Evolutionary conservation across 345 rosid species (phyloP).

Genomic region (Ceriops decandra): DNA sequence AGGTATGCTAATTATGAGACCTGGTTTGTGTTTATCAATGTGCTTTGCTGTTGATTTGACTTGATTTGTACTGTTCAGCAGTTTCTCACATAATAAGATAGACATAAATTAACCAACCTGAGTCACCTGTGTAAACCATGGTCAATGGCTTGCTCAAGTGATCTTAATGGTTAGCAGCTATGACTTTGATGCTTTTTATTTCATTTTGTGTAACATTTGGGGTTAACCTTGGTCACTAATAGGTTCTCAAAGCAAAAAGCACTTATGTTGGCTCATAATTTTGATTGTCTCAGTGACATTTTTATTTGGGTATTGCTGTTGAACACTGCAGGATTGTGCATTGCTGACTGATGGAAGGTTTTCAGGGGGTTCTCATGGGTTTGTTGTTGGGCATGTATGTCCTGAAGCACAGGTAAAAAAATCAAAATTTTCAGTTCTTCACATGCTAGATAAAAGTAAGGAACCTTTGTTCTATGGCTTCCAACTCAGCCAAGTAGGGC

Average conservation of each 20-base stretch:
- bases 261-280: neutral
- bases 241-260: neutral
- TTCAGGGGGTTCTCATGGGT: conserved; percentile 98
- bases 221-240: neutral
- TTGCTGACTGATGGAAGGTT: conserved; percentile 93
- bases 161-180: neutral
- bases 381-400: conserved; percentile 94
- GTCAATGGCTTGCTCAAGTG: neutral
- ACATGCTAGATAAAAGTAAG: neutral
- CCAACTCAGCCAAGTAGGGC: neutral
- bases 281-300: neutral
- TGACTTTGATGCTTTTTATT: neutral
- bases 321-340: conserved; percentile 74
- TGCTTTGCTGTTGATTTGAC: neutral
- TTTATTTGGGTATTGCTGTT: conserved; percentile 18
- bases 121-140: too few species aligned
- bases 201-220: neutral
- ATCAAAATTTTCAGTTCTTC: neutral
- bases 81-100: too few species aligned
- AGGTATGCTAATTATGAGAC: conserved; percentile 42
- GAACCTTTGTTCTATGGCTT: neutral
- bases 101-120: too few species aligned
- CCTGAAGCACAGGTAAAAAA: conserved; percentile 94
- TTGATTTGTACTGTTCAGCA: neutral
- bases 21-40: neutral